A percentile compares a stretch with the other conserved stretches of the same genome.
These are phyloP conservation scores for Cucurbita ficifolia DNA, from an alignment of 306 rosid genomes.

Conservation along the genomic window DNA sequence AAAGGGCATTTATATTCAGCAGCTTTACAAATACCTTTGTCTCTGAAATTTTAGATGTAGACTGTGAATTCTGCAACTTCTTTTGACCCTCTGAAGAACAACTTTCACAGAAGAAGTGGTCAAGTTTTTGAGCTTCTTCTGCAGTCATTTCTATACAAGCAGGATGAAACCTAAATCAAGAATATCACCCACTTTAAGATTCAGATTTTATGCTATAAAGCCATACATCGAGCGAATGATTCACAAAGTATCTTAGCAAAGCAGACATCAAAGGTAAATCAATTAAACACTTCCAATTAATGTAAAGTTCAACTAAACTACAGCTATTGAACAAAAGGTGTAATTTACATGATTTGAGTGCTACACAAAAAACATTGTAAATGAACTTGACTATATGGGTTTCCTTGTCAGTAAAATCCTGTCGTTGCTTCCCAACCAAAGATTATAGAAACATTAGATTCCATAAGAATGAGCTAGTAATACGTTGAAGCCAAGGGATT, in stretches of 20 bases:
- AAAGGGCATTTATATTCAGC: neutral
- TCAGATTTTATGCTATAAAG: neutral
- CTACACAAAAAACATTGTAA: neutral
- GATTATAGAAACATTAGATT: neutral
- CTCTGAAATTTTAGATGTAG: conserved; percentile 48
- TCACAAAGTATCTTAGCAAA: neutral
- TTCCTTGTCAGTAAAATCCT: neutral
- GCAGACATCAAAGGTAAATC: neutral
- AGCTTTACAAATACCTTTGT: conserved; percentile 48
- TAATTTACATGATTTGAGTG: neutral
- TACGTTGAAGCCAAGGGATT: neutral
- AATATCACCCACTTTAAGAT: too few species aligned
- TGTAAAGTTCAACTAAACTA: neutral
- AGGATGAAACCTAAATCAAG: conserved; percentile 91
- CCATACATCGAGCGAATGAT: neutral
- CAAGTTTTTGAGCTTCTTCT: conserved; percentile 85
- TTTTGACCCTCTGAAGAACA: conserved; percentile 46
- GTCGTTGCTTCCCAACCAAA: neutral
- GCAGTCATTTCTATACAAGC: conserved; percentile 95
- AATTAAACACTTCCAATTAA: neutral
- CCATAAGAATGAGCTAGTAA: neutral
- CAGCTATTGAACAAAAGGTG: neutral
- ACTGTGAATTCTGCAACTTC: conserved; percentile 67
- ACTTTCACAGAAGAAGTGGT: conserved; percentile 54
- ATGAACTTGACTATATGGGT: neutral